Conservation (phyloP, 108 stramenopile species). For the Cylindrotheca closterium region DNA sequence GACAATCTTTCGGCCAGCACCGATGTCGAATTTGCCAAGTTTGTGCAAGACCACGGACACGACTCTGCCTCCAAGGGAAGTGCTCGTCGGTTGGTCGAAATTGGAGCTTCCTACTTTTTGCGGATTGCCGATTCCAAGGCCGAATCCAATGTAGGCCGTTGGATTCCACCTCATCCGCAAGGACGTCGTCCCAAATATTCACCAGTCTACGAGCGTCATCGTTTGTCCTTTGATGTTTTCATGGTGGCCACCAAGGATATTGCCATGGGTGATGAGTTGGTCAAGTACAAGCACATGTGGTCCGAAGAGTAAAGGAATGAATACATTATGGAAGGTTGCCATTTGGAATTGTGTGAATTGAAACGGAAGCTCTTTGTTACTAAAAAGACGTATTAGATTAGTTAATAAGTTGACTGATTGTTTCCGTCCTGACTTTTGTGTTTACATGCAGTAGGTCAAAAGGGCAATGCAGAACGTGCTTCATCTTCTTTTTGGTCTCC, state of each 20-base stretch:
- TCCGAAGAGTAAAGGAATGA: slow-evolving; percentile 4
- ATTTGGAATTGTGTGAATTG: too few relatives aligned
- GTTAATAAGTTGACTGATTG: too few relatives aligned
- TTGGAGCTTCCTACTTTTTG: slow-evolving; percentile 77
- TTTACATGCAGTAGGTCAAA: too few relatives aligned
- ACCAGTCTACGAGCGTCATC: slow-evolving; percentile 84
- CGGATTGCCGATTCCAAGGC: slow-evolving; percentile 40
- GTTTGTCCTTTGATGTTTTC: slow-evolving; percentile 77
- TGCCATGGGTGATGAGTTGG: slow-evolving; percentile 51
- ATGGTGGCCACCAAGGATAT: slow-evolving; percentile 80
- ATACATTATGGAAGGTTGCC: background rate
- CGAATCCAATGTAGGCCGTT: slow-evolving; percentile 71
- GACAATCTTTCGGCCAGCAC: background rate
- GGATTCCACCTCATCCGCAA: slow-evolving; percentile 73
- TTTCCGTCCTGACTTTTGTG: too few relatives aligned
- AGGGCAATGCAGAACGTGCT: too few relatives aligned
- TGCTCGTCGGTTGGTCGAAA: slow-evolving; percentile 52
- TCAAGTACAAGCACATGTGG: slow-evolving; percentile 43
- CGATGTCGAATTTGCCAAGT: background rate
- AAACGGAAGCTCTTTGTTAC: too few relatives aligned
- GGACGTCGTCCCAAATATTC: slow-evolving; percentile 71
- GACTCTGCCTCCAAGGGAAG: slow-evolving; percentile 45
- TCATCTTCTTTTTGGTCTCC: too few relatives aligned
- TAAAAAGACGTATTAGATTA: too few relatives aligned
- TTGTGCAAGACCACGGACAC: slow-evolving; percentile 51